Percentiles rank a stretch among this genome's conserved stretches.
phyloP scores from a whole-genome alignment of 129 eudicot genomes.

The Centaurea solstitialis region DNA sequence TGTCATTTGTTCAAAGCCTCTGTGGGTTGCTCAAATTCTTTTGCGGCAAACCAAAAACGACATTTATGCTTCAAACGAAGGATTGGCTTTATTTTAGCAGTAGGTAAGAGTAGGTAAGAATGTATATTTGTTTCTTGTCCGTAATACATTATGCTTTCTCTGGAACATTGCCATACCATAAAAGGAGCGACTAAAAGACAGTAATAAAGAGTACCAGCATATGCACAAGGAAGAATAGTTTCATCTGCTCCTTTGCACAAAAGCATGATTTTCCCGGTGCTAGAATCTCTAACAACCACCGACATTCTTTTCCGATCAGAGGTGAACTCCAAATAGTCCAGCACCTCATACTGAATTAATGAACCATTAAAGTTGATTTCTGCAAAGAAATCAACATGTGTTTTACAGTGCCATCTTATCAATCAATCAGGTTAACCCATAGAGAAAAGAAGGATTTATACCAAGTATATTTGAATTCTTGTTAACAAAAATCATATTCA shows the following conservation, averaged over 20 bases:
- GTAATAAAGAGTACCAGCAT: slow-evolving; percentile 47
- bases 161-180: neutral
- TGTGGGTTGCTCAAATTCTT: neutral
- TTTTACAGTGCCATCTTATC: slow-evolving; percentile 4
- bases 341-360: slow-evolving; percentile 63
- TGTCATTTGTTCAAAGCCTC: neutral
- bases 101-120: neutral
- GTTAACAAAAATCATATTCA: slow-evolving; percentile 73
- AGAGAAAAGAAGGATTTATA: slow-evolving; percentile 23
- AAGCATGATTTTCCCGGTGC: slow-evolving; percentile 64
- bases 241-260: slow-evolving; percentile 98
- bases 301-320: slow-evolving; percentile 99
- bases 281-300: slow-evolving; percentile 72
- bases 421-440: slow-evolving; percentile 3
- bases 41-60: neutral
- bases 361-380: slow-evolving; percentile 74
- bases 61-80: neutral
- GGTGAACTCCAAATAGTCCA: slow-evolving; percentile 91
- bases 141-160: slow-evolving; percentile 6
- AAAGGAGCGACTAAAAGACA: slow-evolving; percentile 7
- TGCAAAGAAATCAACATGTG: slow-evolving; percentile 31
- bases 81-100: neutral
- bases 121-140: neutral
- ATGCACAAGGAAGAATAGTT: slow-evolving; percentile 74
- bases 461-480: slow-evolving; percentile 76